Base-by-base conservation (phyloP, 129 eudicot genomes). In the Centella asiatica region DNA sequence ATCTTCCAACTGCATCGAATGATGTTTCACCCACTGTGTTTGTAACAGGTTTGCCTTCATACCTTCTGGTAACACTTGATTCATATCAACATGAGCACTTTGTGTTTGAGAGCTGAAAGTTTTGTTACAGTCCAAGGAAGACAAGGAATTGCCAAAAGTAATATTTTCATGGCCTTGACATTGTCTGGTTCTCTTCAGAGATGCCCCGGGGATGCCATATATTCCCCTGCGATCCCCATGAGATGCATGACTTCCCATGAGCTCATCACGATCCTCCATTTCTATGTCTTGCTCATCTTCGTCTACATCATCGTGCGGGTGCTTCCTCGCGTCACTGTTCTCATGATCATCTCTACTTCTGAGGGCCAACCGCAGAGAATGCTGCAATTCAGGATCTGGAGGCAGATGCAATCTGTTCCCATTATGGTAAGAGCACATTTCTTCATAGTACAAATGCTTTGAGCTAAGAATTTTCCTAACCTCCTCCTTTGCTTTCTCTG, bases 401-500 rank as follows among this genome's bases (percentile, higher is more conserved):
- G 97, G 97, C 45, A 88, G 74, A 57, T 88, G 94, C 53, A 88
- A 67, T 19, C 97, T 81, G 44, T 88, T 88, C 23, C 82, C 77
- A 13, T 88, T 88, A 74, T 85, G 94, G 66, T 88, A 88, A 4
- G 97, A 88, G 60, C 97, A 88, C 97, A 90, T 86, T 75, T 90
- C 95, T 53, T 90, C 97, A 42, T 90, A 90, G 46, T 83, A 78
- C 60, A 90, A 84, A 44, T 90, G 97, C 62, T 90, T 90, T 22
- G 97, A 90, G 74, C 90, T 86, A 46, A 90, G 56, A 60, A 90
- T 90, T 56, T 90, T 90, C 62, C 87, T 74, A 33, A 86, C 97
- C 67, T 90, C 97, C 19, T 90, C 97, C 65, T 90, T 90, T 8
- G 58, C 58, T 74, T 83, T 90, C 67, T 83, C 95, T 3, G 95